Evolutionary conservation across 345 rosid species (phyloP).

Genomic region (Gynandropsis gynandra): DNA sequence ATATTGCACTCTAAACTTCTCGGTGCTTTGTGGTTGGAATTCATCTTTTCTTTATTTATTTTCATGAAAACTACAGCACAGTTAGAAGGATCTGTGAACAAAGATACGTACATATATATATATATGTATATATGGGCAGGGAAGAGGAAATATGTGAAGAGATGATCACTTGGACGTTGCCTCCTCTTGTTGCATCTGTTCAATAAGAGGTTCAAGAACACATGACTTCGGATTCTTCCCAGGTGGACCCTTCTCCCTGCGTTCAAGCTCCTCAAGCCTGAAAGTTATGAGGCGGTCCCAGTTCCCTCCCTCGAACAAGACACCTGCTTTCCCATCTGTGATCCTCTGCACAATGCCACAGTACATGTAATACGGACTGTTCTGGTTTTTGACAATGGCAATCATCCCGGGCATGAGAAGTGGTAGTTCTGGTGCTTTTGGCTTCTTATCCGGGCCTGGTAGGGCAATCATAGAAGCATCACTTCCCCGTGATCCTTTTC

Average conservation of each 20-base stretch:
- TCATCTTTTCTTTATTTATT: constrained; percentile 22
- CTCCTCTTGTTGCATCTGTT: constrained; percentile 28
- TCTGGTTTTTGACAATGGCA: constrained; percentile 67
- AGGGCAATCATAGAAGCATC: constrained; percentile 6
- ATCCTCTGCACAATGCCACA: constrained; percentile 89
- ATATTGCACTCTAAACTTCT: neutral
- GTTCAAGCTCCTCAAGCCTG: constrained; percentile 72
- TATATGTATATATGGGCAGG: constrained; percentile 13
- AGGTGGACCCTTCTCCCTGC: constrained; percentile 80
- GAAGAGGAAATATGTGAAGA: neutral
- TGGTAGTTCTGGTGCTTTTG: constrained; percentile 65
- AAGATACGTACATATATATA: constrained; percentile 26
- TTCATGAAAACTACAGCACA: neutral
- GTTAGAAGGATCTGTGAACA: constrained; percentile 23
- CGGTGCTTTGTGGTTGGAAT: constrained; percentile 2
- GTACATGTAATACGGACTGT: constrained; percentile 77
- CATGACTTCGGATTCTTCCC: constrained; percentile 75
- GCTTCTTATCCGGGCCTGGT: constrained; percentile 36
- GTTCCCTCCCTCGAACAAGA: constrained; percentile 80
- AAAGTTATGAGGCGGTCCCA: constrained; percentile 78
- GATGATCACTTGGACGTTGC: constrained; percentile 13
- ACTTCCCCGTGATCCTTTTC: constrained; percentile 11
- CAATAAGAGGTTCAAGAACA: constrained; percentile 46
- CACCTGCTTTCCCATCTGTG: constrained; percentile 87
- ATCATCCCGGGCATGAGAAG: constrained; percentile 90